A percentile compares a stretch with the other conserved stretches of the same genome.
Evolutionary conservation across 495 filamentous ascomycete species (phyloP).

Genomic region (Margaritispora aquatica): DNA sequence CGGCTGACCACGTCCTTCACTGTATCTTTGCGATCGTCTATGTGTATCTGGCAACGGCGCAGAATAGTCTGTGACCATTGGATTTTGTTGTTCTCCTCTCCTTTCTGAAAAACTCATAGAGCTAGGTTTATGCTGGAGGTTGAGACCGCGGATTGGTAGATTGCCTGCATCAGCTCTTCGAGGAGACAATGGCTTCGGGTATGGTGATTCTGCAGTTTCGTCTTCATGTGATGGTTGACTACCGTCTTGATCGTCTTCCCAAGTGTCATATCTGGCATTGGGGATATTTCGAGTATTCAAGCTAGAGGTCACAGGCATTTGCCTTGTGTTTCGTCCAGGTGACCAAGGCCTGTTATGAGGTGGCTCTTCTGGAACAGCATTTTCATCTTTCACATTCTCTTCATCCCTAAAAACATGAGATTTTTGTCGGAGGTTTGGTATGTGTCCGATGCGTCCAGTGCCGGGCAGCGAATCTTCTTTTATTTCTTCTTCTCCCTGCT

Average conservation of each 20-base stretch:
- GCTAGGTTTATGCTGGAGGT: slow-evolving; percentile 7
- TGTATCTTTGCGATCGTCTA: background rate
- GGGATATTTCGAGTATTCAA: background rate
- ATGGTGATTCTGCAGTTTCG: background rate
- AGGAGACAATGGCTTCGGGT: background rate
- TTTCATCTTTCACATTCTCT: background rate
- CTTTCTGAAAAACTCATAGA: background rate
- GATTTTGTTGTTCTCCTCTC: background rate
- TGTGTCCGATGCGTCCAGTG: too few relatives aligned
- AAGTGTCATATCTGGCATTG: too few relatives aligned
- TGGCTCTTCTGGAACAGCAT: slow-evolving; percentile 3
- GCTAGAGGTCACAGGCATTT: background rate
- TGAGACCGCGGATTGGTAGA: slow-evolving; percentile 4
- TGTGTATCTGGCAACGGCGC: background rate
- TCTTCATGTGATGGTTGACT: background rate
- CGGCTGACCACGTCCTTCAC: background rate
- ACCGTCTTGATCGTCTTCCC: background rate
- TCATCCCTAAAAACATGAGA: slow-evolving; percentile 3
- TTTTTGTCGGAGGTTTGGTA: too few relatives aligned
- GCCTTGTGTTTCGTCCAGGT: background rate
- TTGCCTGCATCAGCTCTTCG: background rate
- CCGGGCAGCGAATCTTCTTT: too few relatives aligned
- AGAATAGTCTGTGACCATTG: background rate
- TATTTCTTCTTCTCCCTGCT: too few relatives aligned
- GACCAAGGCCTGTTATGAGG: slow-evolving; percentile 6